Evolutionary conservation across 345 rosid genomes (phyloP), one percentile per base, ranked within the genome.

Genomic region (Fremontodendron californicum): DNA sequence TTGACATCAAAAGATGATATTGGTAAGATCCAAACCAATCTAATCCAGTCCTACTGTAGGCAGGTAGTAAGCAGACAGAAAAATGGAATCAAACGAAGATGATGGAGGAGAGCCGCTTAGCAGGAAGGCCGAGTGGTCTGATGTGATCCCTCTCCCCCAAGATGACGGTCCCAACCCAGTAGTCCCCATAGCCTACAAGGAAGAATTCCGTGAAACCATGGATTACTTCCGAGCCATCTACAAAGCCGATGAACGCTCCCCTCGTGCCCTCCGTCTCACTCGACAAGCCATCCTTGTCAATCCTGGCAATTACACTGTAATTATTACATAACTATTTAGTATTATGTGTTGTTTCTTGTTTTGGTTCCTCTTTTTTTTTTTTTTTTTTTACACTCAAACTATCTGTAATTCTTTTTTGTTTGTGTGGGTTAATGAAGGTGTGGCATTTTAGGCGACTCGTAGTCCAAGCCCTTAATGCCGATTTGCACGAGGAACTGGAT

Each of bases 281-380:
- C 82, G 83, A 52, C 84, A 83, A 69, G 90, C 88, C 73, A 91
- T 96, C 79, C 81, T 71, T 35, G 37, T 83, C 49, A 96, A 93
- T 81, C 89, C 98, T 55, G 95, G 91, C 7, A 96, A 96, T 79
- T 96, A 96, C 91, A 96, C 96, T 21, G 98, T 96, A 89, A 12
- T 35, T 12, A 18, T 11, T 64, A 69, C 65, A 35, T 51, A 40
- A 13, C n/a, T 54, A 18, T 65, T 37, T 54, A 5, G 9, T 19
- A 23, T 1, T 21, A 55, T 55, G 13, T 57, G 29, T 31, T 42
- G 19, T 73, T 67, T 31, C 1, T 75, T 61, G 6, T 68, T 55
- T 66, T 13, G 5, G 23, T n/a, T 6, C 19, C 35, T 58, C 27
- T 3, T 11, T 33, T 73, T 25, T 6, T n/a, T 6, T 12, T 25